Evolutionary conservation across 768 basidiomycete genomes (phyloP), one percentile per base, ranked within the genome.

Genomic region (Hericium alpestre): DNA sequence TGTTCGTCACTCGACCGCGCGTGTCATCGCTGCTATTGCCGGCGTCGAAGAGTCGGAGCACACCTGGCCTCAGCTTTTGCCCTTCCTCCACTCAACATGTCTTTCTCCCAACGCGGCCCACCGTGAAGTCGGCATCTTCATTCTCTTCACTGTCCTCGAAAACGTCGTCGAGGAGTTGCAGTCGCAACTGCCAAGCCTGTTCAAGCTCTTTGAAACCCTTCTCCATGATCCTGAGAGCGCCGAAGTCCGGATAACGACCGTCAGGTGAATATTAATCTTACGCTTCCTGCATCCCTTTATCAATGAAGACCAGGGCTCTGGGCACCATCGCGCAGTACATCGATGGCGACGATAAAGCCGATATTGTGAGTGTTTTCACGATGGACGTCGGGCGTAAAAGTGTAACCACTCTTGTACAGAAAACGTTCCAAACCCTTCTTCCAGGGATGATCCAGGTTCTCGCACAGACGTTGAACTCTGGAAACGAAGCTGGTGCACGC

Each of bases 241-340:
- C 49, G 91, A 92, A 64, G 93, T 98, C 59, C 80, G 93, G 59
- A 84, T 97, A 50, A 94, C 88, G 27, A 90, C 93, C 39, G 86
- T 95, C 58, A 76, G 84, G 87, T 88, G 66, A 50, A 76, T 64
- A 18, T 18, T 41, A 20, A 4, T 47, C 15, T 15, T 41, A 47
- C 23, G 11, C 8, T 20, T 37, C 49, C 40, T 32, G 18, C 1
- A 49, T 22, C 3, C 4, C 4, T 9, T 2, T 27, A 16, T 32
- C 38, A 38, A 56, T 5, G 15, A 38, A 56, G 41, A 37, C 13
- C 52, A 86, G 92, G 58, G 85, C 90, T n/a, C 73, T 98, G 40
- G 93, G 94, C 55, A 86, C 91, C 58, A 81, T 99, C 53, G 90
- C 95, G 20, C 92, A 94, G 69, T 97, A 91, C 71, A 85, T 98